These are phyloP conservation scores for Rosa rugosa DNA, from an alignment of 306 rosid genomes.

Conservation along the genomic window DNA sequence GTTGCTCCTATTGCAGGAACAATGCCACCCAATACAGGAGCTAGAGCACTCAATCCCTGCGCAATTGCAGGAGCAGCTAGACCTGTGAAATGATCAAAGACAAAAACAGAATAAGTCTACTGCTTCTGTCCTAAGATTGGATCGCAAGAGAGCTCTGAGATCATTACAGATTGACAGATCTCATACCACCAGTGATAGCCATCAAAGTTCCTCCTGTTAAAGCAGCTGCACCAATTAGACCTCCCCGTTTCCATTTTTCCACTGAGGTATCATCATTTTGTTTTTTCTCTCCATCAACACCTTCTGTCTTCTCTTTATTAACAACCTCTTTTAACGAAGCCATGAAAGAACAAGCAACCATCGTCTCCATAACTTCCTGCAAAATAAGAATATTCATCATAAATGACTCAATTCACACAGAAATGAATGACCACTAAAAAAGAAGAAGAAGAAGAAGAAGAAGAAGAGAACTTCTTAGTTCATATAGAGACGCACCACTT, in stretches of 20 bases:
- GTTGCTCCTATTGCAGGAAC: constrained; percentile 23
- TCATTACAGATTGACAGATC: not conserved
- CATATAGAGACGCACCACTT: constrained; percentile 22
- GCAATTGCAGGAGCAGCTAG: constrained; percentile 30
- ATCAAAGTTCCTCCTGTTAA: constrained; percentile 31
- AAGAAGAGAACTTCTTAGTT: not conserved
- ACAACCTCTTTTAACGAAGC: constrained; percentile 14
- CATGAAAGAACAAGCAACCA: constrained; percentile 31
- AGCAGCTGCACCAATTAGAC: constrained; percentile 35
- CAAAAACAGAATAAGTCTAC: not conserved
- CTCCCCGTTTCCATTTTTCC: constrained; percentile 27
- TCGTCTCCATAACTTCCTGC: constrained; percentile 33
- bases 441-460: not conserved
- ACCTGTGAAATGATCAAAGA: constrained; percentile 13
- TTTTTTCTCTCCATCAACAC: constrained; percentile 1
- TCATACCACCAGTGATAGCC: constrained; percentile 33
- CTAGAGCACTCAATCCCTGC: constrained; percentile 20
- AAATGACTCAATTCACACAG: not conserved
- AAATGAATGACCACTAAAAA: not conserved
- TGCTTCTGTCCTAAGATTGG: not conserved
- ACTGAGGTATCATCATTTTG: constrained; percentile 1
- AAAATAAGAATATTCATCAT: not conserved
- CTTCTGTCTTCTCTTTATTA: constrained; percentile 7
- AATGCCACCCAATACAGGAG: constrained; percentile 14
- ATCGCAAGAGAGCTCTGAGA: not conserved